Percentiles rank a stretch among this genome's conserved stretches.
Conservation (phyloP, 1,284 basidiomycete genomes). For the Apiotrichum siamense region DNA sequence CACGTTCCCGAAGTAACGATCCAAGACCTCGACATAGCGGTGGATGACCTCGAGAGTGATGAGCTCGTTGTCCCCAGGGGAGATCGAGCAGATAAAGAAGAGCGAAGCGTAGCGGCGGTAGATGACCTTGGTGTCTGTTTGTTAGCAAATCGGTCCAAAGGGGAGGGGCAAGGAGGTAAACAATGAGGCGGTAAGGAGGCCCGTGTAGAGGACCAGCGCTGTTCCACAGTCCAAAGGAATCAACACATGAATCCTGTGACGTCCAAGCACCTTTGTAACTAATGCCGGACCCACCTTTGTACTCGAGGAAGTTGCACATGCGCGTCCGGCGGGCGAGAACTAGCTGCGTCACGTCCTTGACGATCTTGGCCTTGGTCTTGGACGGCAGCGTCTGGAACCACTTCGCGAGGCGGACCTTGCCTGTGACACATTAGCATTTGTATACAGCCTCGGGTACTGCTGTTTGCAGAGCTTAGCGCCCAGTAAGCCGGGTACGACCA, state of each 20-base stretch:
- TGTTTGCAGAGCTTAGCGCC: too few species aligned
- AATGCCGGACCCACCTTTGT: constrained; percentile 86
- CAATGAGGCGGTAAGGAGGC: too few species aligned
- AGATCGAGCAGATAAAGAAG: constrained; percentile 95
- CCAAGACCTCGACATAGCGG: constrained; percentile 97
- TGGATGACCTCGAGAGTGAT: constrained; percentile 95
- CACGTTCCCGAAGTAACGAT: constrained; percentile 98
- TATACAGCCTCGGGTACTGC: too few species aligned
- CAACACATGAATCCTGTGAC: too few species aligned
- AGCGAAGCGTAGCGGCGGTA: constrained; percentile 96
- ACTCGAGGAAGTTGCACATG: constrained; percentile 99
- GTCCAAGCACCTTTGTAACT: too few species aligned
- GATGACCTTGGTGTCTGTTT: constrained; percentile 83
- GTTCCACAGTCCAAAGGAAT: too few species aligned
- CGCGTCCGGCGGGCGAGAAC: constrained; percentile 90
- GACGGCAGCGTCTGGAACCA: constrained; percentile 97
- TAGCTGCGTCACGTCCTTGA: constrained; percentile 98
- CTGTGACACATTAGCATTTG: constrained; percentile 51
- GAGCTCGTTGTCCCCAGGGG: constrained; percentile 80
- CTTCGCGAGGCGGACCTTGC: constrained; percentile 96
- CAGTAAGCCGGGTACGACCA: too few species aligned
- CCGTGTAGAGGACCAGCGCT: too few species aligned
- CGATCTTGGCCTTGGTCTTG: constrained; percentile 93
- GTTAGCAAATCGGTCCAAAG: neutral
- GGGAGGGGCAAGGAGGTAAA: neutral